These are phyloP conservation scores for Kalmanozyma brasiliensis DNA, from an alignment of 1,284 basidiomycete species.

Conservation along the genomic window DNA sequence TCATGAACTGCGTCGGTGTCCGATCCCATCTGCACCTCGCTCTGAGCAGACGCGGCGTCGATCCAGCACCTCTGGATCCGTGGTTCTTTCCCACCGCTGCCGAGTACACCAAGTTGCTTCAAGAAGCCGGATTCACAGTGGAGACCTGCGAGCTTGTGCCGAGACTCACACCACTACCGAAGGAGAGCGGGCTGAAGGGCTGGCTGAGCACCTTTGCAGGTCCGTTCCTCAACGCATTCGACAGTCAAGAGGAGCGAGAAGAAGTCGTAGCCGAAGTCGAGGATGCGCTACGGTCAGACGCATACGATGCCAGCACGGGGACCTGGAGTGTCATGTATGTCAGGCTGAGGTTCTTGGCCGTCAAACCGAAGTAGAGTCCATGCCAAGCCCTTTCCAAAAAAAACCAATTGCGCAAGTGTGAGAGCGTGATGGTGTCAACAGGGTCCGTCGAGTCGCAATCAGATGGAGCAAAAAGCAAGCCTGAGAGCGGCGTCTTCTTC, in stretches of 20 bases:
- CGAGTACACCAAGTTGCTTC: conserved; percentile 18
- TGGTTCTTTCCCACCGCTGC: conserved; percentile 39
- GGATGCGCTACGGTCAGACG: conserved; percentile 21
- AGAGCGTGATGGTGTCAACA: background rate
- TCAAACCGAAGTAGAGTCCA: no score
- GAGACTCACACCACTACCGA: conserved; percentile 23
- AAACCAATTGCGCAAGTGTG: background rate
- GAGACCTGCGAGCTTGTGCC: conserved; percentile 32
- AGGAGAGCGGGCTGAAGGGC: conserved; percentile 19
- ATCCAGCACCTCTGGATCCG: conserved; percentile 21
- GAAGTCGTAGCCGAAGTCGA: conserved; percentile 26
- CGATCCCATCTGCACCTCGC: conserved; percentile 22
- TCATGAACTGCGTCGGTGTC: conserved; percentile 37
- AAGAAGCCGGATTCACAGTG: conserved; percentile 24
- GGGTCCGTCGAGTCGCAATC: background rate
- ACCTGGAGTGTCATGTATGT: conserved; percentile 46
- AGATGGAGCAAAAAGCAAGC: no score
- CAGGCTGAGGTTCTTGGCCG: conserved; percentile 29
- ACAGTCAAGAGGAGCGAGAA: conserved; percentile 4
- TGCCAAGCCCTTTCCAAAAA: no score
- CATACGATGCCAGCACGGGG: conserved; percentile 18
- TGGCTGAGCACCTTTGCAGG: conserved; percentile 41
- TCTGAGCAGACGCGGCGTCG: conserved; percentile 6
- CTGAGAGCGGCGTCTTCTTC: conserved; percentile 11
- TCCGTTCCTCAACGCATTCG: conserved; percentile 33